Evolutionary conservation across 1,284 basidiomycete genomes (phyloP).

Genomic region (Papiliotrema laurentii): DNA sequence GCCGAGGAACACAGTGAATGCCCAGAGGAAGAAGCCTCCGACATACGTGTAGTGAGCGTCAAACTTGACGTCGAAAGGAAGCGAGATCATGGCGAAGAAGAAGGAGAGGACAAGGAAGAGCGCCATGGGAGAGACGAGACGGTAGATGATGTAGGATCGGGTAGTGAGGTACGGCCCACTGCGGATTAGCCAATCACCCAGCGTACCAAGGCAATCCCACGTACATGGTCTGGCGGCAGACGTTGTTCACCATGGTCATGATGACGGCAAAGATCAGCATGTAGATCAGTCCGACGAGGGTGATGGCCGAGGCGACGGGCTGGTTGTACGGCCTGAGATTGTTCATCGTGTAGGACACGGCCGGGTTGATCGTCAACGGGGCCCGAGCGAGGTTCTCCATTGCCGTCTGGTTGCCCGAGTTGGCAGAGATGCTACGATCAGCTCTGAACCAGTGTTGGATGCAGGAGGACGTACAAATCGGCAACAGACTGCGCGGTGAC

Average conservation of each 20-base stretch:
- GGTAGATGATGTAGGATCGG: conserved; percentile 56
- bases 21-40: conserved; percentile 67
- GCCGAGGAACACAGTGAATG: conserved; percentile 62
- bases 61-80: conserved; percentile 60
- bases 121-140: conserved; percentile 55
- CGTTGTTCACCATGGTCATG: conserved; percentile 50
- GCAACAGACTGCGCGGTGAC: conserved; percentile 25
- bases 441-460: too few species aligned
- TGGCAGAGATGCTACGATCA: conserved; percentile 30
- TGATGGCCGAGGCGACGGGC: conserved; percentile 65
- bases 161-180: conserved; percentile 52
- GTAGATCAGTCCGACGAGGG: conserved; percentile 67
- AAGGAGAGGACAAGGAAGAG: conserved; percentile 63
- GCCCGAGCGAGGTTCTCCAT: conserved; percentile 54
- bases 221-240: conserved; percentile 48
- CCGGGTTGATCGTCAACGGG: conserved; percentile 57
- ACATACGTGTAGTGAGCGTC: conserved; percentile 46
- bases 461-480: conserved; percentile 31
- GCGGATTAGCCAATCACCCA: background rate
- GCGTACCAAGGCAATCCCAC: background rate
- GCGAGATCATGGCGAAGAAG: conserved; percentile 58
- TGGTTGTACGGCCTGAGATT: conserved; percentile 63
- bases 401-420: conserved; percentile 49
- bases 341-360: conserved; percentile 53
- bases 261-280: conserved; percentile 54